Evolutionary conservation across 352 stramenopile species (phyloP).

Genomic region (Phytophthora sp.): DNA sequence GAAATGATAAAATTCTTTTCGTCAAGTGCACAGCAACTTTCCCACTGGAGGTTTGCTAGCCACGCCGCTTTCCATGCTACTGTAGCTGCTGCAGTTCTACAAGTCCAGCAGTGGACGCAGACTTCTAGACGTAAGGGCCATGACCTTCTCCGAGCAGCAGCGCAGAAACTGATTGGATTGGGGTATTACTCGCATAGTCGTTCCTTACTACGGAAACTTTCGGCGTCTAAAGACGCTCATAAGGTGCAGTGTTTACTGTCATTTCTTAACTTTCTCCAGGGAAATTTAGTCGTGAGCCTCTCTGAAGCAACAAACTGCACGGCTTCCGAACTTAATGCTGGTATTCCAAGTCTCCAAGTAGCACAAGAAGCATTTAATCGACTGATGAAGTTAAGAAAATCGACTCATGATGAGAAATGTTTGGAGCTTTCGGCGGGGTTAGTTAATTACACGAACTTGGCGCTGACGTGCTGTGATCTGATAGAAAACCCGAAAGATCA

Average conservation of each 20-base stretch:
- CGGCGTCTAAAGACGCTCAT: background rate
- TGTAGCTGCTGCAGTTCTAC: conserved; percentile 26
- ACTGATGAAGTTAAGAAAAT: conserved; percentile 22
- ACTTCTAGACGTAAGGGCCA: background rate
- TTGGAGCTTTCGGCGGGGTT: conserved; percentile 11
- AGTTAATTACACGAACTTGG: conserved; percentile 11
- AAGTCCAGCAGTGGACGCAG: conserved; percentile 6
- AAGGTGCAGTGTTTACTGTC: conserved; percentile 28
- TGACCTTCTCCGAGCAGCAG: conserved; percentile 17
- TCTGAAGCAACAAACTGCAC: conserved; percentile 15
- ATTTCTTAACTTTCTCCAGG: conserved; percentile 42
- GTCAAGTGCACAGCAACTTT: conserved; percentile 18
- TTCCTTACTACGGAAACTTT: conserved; percentile 22
- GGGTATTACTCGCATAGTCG: conserved; percentile 40
- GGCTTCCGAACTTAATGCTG: background rate
- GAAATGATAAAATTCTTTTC: conserved; percentile 35
- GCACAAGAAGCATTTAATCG: conserved; percentile 31
- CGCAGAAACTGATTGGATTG: conserved; percentile 14
- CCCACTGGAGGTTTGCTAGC: conserved; percentile 29
- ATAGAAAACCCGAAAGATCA: background rate
- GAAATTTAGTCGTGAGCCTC: conserved; percentile 24
- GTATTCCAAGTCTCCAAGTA: conserved; percentile 28
- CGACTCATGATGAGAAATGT: conserved; percentile 32
- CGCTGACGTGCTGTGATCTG: conserved; percentile 9
- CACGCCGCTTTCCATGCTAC: conserved; percentile 37